Conservation (phyloP, 441 rosid genomes). For the Arabidopsis lyrata region DNA sequence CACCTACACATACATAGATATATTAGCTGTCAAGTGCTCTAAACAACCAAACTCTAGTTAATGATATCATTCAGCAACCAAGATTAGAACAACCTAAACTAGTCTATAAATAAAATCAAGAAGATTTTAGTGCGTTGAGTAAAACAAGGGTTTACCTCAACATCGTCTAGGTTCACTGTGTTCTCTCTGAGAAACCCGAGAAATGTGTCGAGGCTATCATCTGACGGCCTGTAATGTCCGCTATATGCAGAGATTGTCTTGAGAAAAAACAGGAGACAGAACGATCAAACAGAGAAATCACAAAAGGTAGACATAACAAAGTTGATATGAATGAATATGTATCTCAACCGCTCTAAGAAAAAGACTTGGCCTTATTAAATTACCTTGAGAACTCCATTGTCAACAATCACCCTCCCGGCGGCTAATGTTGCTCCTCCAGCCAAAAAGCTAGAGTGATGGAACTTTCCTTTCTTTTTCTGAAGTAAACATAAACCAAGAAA, state of each 20-base stretch:
- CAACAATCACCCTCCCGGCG: conserved; percentile 81
- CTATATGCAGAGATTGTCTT: conserved; percentile 91
- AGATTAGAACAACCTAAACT: not conserved
- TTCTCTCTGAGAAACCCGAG: conserved; percentile 66
- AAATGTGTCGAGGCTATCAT: conserved; percentile 66
- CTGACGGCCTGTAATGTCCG: conserved; percentile 92
- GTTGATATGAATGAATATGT: not conserved
- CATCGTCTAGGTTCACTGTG: conserved; percentile 66
- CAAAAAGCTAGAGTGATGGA: conserved; percentile 95
- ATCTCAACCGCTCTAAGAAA: not conserved
- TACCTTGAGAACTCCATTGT: conserved; percentile 83
- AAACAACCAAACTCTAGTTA: conserved; percentile 7
- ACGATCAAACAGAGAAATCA: not conserved
- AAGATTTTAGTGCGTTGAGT: not conserved
- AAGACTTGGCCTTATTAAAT: not conserved
- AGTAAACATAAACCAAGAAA: conserved; percentile 29
- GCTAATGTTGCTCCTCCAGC: conserved; percentile 95
- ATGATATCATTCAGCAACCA: conserved; percentile 1
- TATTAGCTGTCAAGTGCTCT: conserved; percentile 22
- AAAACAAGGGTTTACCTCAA: conserved; percentile 62
- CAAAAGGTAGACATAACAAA: not conserved
- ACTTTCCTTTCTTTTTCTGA: conserved; percentile 91
- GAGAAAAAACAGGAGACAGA: conserved; percentile 35
- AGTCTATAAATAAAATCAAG: not conserved
- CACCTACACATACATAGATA: conserved; percentile 51